phyloP scores from a whole-genome alignment of 2,329 filamentous ascomycete species.

The Plenodomus tracheiphilus region DNA sequence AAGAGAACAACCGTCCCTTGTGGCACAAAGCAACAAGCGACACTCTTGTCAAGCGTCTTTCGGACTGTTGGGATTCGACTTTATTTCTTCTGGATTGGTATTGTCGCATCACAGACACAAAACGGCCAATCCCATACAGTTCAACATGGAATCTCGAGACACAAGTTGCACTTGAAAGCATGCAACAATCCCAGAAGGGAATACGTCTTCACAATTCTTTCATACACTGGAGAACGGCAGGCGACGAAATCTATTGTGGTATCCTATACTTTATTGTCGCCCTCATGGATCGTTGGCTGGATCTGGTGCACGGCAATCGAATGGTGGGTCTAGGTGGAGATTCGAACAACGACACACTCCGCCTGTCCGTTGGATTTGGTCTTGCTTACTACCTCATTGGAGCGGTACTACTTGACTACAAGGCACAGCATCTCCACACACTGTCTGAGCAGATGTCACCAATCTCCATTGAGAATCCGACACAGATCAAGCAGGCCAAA shows the following conservation, averaged over 20 bases:
- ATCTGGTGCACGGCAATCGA: conserved; percentile 51
- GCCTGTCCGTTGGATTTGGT: conserved; percentile 58
- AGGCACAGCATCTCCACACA: conserved; percentile 56
- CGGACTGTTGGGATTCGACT: conserved; percentile 56
- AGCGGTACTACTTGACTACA: conserved; percentile 60
- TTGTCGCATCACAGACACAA: conserved; percentile 52
- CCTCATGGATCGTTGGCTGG: conserved; percentile 60
- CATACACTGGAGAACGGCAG: conserved; percentile 61
- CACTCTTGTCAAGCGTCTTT: conserved; percentile 54
- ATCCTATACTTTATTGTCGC: conserved; percentile 59
- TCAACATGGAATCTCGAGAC: conserved; percentile 63
- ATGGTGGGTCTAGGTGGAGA: conserved; percentile 45
- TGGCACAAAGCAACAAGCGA: conserved; percentile 51
- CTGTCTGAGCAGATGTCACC: conserved; percentile 49
- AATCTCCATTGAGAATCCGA: conserved; percentile 46
- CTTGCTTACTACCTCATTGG: conserved; percentile 62
- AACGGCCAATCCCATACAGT: conserved; percentile 57
- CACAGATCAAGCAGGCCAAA: conserved; percentile 50
- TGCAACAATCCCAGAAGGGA: conserved; percentile 58
- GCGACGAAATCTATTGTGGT: conserved; percentile 58
- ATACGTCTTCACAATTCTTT: conserved; percentile 61
- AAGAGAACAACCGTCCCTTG: conserved; percentile 49
- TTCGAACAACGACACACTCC: conserved; percentile 39
- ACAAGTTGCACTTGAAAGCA: conserved; percentile 57
- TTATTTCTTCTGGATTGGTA: conserved; percentile 60